Base-by-base conservation (phyloP, 1,284 basidiomycete genomes). In the Xerocomus nothofagi region DNA sequence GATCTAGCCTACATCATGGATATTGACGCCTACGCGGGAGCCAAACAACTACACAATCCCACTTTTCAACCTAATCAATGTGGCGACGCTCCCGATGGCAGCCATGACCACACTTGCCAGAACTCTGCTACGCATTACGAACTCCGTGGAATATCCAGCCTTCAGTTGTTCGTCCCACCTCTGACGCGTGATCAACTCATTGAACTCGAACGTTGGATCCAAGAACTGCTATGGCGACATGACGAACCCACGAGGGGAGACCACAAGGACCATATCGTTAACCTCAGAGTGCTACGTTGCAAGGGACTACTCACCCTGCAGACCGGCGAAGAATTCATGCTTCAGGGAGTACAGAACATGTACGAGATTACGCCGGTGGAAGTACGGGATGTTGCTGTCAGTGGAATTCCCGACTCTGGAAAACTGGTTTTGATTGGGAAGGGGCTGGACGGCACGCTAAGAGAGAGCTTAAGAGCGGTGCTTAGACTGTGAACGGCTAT, bases 401-500 rank as follows among this genome's bases (percentile, higher is more conserved):
- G n/a, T n/a, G 82, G 77, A 1, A 59, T 80, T 31, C 77, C 80
- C 0, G 78, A 79, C 39, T 69, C 67, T 32, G 90, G 91, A 15
- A 94, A 94, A 71, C 61, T 97, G 24, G 90, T 95, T 2, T 77
- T 97, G 50, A 96, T 97, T 48, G 93, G 93, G 9, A 86, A 86
- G 58, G 88, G 89, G 1, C 67, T 96, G 36, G 70, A 76, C 50
- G 75, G 77, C 50, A 58, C 53, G 11, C 79, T 86, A 24, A 70
- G 80, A 46, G 55, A 59, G 50, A 86, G 81, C 62, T 67, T 88
- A 30, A 66, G 77, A 36, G 40, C 20, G 12, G 31, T 31, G 18
- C 30, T 69, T 21, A 45, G 40, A 15, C 18, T 3, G 3, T 68
- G 27, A 57, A 43, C 5, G 21, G 21, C 8, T 17, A 6, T 27